Evolutionary conservation across 202 grass and related monocot species (phyloP), one percentile per base, ranked within the genome.

Genomic region (Panicum virgatum): DNA sequence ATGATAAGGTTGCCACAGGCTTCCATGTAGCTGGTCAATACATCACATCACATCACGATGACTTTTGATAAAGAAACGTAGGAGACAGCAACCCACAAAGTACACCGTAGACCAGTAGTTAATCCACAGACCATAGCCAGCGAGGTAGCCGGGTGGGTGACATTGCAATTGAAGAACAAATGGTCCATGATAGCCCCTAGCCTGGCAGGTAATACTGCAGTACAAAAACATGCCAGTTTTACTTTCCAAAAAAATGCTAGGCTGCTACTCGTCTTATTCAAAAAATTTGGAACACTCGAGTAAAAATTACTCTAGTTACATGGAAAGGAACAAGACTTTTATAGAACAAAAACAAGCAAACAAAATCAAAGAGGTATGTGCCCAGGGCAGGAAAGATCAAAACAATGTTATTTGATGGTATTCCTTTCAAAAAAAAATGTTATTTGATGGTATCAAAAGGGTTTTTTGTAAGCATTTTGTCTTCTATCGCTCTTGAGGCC

Each of bases 1-100:
- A 78, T 19, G 50, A 72, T 32, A 62, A 86, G 72, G 10, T n/a
- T 77, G 44, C 1, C 23, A 27, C 32, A 22, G 59, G 25, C 75
- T 73, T 86, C 73, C 66, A 67, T 78, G 66, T 73, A 59, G 32
- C 47, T 30, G 23, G 62, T 53, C 38, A 66, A 81, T 72, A 43
- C 66, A 86, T 78, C 50, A 67, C 56, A 57, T 60, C 78, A 22
- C 39, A 15, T n/a, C n/a, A n/a, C n/a, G n/a, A 48, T 71, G 23
- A 89, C 38, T 39, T n/a, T 30, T 23, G 20, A 77, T 54, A 72
- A 47, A 77, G 38, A 80, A 84, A 80, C 43, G 25, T 15, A 59
- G 19, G 27, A 14, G 45, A 50, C 0, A 75, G 14, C 43, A 70
- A 70, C 54, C 20, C 44, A 44, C n/a, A 26, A 23, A 66, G 69